phyloP scores from a whole-genome alignment of 1,284 basidiomycete species.

The Ganoderma leucocontextum region DNA sequence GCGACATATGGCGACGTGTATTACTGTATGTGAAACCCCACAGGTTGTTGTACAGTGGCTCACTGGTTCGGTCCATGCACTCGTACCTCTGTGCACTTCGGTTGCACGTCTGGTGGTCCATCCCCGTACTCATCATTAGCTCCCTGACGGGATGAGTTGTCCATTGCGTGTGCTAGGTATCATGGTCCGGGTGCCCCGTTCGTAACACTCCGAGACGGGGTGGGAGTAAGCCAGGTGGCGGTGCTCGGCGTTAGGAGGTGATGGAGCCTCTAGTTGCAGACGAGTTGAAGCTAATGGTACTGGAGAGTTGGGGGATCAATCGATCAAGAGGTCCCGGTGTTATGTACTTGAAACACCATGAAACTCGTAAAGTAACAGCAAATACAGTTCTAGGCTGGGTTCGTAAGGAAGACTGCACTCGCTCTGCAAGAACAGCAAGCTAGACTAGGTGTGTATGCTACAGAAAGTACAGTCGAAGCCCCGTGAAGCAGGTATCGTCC shows the following conservation, averaged over 20 bases:
- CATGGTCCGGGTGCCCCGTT: no score
- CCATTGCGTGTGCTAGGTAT: not conserved
- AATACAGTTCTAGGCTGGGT: not conserved
- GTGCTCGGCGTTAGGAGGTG: no score
- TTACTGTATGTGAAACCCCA: constrained; percentile 13
- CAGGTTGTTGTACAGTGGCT: constrained; percentile 28
- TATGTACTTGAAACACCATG: not conserved
- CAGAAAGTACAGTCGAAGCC: not conserved
- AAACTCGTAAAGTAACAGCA: not conserved
- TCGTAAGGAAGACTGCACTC: not conserved
- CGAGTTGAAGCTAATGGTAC: no score
- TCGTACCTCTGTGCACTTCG: not conserved
- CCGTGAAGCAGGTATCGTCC: not conserved
- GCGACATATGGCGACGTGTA: constrained; percentile 34
- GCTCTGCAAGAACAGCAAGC: not conserved
- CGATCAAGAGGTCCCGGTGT: no score
- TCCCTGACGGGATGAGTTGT: not conserved
- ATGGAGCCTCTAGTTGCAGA: no score
- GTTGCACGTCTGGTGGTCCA: not conserved
- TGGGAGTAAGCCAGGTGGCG: no score
- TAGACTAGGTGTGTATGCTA: not conserved
- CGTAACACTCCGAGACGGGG: no score
- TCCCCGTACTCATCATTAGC: not conserved
- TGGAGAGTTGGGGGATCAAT: no score
- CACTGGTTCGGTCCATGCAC: not conserved